phyloP scores from a whole-genome alignment of 805 yeast genomes.

The Pichia deserticola region DNA sequence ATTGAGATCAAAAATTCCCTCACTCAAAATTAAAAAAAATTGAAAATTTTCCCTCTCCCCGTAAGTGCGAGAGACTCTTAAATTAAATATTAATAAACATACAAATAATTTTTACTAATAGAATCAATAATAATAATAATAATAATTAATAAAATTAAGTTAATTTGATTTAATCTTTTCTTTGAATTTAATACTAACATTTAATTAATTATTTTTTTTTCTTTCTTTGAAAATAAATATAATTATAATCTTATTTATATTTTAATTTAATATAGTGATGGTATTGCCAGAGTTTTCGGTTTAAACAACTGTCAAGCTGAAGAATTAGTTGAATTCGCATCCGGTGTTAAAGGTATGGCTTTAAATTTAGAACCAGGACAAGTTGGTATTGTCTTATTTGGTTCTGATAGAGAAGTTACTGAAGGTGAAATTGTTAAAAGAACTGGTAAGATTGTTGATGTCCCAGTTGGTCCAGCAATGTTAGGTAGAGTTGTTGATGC shows the following conservation, averaged over 20 bases:
- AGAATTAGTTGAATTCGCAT: conserved; percentile 97
- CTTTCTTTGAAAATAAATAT: not conserved
- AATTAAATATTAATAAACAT: too few relatives aligned
- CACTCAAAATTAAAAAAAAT: too few relatives aligned
- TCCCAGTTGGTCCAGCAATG: conserved; percentile 96
- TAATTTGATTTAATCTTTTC: too few relatives aligned
- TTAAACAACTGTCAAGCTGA: conserved; percentile 99
- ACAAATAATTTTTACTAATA: too few relatives aligned
- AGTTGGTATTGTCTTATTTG: conserved; percentile 99
- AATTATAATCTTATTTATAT: too few relatives aligned
- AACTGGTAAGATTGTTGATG: conserved; percentile 99
- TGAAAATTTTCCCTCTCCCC: too few relatives aligned
- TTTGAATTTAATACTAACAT: conserved; percentile 3
- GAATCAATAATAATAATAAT: too few relatives aligned
- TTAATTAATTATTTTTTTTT: not conserved
- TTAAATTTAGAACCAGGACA: conserved; percentile 99
- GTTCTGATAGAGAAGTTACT: conserved; percentile 96
- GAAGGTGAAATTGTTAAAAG: conserved; percentile 99
- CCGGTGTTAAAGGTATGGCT: conserved; percentile 99
- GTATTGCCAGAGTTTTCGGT: conserved; percentile 99
- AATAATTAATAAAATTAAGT: too few relatives aligned
- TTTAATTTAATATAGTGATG: conserved; percentile 62
- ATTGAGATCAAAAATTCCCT: too few relatives aligned
- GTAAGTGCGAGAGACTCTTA: too few relatives aligned
- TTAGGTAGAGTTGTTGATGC: conserved; percentile 99